Percentiles rank a stretch among this genome's conserved stretches.
These are phyloP conservation scores for Saccharomycopsis oosterbeekiorum DNA, from an alignment of 805 yeast genomes.

Conservation along the genomic window DNA sequence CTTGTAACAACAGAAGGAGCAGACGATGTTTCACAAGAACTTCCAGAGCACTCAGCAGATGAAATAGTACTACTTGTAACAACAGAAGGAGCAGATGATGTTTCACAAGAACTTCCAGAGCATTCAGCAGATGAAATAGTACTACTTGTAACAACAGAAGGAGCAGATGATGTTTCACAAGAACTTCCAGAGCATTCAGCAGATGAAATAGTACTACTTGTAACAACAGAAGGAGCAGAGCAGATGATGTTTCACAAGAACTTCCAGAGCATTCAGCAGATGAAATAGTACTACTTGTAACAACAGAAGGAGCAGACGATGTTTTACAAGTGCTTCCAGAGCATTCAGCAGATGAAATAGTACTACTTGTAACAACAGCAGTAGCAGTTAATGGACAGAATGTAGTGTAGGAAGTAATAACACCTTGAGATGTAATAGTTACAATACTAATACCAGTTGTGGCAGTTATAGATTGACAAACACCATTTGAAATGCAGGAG, in stretches of 20 bases:
- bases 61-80: neutral
- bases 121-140: slow-evolving; percentile 2
- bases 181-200: slow-evolving; percentile 2
- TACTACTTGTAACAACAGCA: neutral
- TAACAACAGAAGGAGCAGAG: slow-evolving; percentile 7
- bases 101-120: neutral
- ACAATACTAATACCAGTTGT: slow-evolving; percentile 18
- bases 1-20: neutral
- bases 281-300: neutral
- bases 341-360: slow-evolving; percentile 2
- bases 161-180: slow-evolving; percentile 16
- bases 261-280: neutral
- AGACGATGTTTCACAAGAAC: neutral
- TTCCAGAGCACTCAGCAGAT: neutral
- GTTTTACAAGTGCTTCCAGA: neutral
- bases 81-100: slow-evolving; percentile 17
- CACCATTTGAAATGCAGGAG: no score
- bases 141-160: neutral
- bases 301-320: neutral
- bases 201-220: neutral
- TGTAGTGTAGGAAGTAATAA: slow-evolving; percentile 21
- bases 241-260: neutral
- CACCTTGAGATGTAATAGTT: slow-evolving; percentile 19
- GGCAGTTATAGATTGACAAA: neutral
- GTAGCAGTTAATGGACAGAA: slow-evolving; percentile 22